Evolutionary conservation across 768 basidiomycete species (phyloP), one percentile per base, ranked within the genome.

Genomic region (Xerocomus potaroensis): DNA sequence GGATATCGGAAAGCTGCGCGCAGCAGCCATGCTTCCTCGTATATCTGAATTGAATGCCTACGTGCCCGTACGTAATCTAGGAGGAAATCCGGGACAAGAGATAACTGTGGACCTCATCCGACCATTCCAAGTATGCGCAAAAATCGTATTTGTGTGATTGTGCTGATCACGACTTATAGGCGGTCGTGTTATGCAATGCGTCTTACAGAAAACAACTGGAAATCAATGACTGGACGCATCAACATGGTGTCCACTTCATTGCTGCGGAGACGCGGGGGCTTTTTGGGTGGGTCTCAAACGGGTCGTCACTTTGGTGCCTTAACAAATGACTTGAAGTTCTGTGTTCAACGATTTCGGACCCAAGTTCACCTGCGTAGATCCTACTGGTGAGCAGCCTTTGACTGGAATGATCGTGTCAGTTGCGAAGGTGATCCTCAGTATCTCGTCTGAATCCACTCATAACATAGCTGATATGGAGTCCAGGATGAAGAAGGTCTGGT

Each of bases 281-380:
- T 22, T 99, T 99, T 61, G 95, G 91, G 94, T 95, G 64, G 50
- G 78, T 59, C 8, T 44, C 12, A 4, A 4, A 22, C 40, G 36
- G 42, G 21, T 8, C 14, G 23, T 8, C 10, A 22, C 50, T 21
- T 35, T 7, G 15, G 7, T 26, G 26, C 57, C 8, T 39, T 39
- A 22, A 48, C 38, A 41, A 24, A 54, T 42, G 23, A 33, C 22
- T 40, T 19, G 30, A 60, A 96, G 94, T 12, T 85, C 89, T 49
- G 84, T 86, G 12, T 99, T 99, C 77, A 95, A 90, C 64, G 96
- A 99, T 68, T 98, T 99, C 56, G 96, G 96, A 6, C 69, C 83
- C 21, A 91, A 90, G 65, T 99, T 98, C 63, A 85, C 91, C 14
- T 94, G 92, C 55, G 89, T 96, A 21, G 96, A 99, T 63, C 84